phyloP scores from a whole-genome alignment of 2,329 filamentous ascomycete genomes.

The Claviceps monticola region DNA sequence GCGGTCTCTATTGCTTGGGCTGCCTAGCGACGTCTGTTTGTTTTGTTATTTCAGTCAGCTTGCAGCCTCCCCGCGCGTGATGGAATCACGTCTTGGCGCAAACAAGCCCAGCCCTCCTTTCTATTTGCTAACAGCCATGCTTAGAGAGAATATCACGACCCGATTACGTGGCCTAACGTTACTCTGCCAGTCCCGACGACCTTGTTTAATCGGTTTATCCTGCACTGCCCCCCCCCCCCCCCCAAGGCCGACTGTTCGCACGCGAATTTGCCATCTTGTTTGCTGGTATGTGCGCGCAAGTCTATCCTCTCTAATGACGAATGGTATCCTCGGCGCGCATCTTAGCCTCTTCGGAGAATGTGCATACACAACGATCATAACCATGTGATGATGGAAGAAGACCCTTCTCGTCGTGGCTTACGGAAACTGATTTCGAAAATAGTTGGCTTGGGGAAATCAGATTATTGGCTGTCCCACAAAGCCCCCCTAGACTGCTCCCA shows the following conservation, averaged over 20 bases:
- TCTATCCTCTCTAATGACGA: not conserved
- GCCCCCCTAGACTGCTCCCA: conserved; percentile 9
- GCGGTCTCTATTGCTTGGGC: not conserved
- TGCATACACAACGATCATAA: not conserved
- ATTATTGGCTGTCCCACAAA: not conserved
- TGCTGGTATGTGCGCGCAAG: conserved; percentile 1
- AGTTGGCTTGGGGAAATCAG: conserved; percentile 12
- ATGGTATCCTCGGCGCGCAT: not conserved
- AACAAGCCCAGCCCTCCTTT: not conserved
- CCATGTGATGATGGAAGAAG: conserved; percentile 11
- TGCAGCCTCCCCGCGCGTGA: not conserved
- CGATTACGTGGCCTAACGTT: not conserved
- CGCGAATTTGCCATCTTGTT: not conserved
- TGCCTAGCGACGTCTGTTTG: not conserved
- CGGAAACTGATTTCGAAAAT: conserved; percentile 19
- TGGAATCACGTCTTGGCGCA: not conserved
- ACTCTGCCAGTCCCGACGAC: not conserved
- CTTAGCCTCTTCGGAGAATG: not conserved
- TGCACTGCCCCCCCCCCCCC: not conserved
- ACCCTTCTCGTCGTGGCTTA: conserved; percentile 11
- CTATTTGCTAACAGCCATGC: not conserved
- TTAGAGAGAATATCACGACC: not conserved
- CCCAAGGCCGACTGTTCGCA: not conserved
- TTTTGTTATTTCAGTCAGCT: not conserved
- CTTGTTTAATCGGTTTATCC: not conserved